phyloP scores from a whole-genome alignment of 2,329 filamentous ascomycete genomes.

The Fusarium sp. region DNA sequence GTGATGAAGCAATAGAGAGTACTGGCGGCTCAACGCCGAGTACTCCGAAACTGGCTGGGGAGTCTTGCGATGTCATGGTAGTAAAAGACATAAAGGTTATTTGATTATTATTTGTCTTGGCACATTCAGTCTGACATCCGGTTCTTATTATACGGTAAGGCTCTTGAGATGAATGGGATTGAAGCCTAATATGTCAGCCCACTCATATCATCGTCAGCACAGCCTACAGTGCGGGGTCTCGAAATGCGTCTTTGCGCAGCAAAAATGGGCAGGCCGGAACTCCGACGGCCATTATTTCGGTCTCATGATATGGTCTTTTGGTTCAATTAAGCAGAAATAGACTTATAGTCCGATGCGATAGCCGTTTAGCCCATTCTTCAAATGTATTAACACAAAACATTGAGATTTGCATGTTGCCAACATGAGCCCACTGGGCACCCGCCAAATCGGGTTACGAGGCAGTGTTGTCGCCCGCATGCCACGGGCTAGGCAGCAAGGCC shows the following conservation, averaged over 20 bases:
- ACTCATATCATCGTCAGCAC: not conserved
- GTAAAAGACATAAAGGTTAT: accelerated
- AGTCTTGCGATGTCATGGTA: not conserved
- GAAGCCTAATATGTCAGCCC: not conserved
- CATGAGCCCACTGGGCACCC: not conserved
- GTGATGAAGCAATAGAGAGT: not conserved
- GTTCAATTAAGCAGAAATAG: accelerated
- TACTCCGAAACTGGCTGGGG: not conserved
- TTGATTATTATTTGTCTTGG: accelerated
- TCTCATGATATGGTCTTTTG: accelerated
- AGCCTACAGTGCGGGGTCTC: not conserved
- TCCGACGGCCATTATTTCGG: not conserved
- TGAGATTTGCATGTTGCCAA: not conserved
- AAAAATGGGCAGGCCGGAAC: not conserved
- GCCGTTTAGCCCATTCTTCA: accelerated
- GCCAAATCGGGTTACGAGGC: not conserved
- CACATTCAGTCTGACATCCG: not conserved
- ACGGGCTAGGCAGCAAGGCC: not conserved
- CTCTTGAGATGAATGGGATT: not conserved
- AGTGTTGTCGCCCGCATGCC: not conserved
- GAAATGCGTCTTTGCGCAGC: not conserved
- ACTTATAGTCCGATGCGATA: accelerated
- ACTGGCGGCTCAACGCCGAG: not conserved
- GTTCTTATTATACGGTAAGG: not conserved
- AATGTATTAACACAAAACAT: not conserved